A percentile compares a stretch with the other conserved stretches of the same genome.
phyloP scores from a whole-genome alignment of 2,329 filamentous ascomycete species.

The Fusarium incarnatum region DNA sequence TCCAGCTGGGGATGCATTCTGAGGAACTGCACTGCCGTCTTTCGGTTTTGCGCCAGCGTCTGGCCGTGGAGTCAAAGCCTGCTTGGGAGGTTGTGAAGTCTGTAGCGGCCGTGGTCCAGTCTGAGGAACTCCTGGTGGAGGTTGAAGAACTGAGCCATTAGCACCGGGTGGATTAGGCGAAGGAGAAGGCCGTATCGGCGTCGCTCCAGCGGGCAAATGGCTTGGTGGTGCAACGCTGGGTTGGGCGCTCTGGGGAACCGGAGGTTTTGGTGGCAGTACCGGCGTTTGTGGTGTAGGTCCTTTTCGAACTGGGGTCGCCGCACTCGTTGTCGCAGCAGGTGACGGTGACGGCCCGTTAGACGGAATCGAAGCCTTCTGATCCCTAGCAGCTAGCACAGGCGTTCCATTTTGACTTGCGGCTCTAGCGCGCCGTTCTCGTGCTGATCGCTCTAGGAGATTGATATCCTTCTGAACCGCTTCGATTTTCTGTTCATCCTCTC shows the following conservation, averaged over 20 bases:
- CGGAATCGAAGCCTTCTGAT: conserved; percentile 45
- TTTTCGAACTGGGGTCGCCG: conserved; percentile 44
- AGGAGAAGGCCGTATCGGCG: conserved; percentile 47
- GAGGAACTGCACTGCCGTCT: conserved; percentile 42
- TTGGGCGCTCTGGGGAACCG: conserved; percentile 35
- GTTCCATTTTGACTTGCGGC: conserved; percentile 52
- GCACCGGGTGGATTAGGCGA: conserved; percentile 49
- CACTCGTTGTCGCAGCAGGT: conserved; percentile 34
- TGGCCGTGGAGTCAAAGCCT: conserved; percentile 51
- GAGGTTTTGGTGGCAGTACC: conserved; percentile 53
- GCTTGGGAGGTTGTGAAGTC: conserved; percentile 48
- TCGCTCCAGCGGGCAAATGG: conserved; percentile 45
- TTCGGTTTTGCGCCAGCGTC: conserved; percentile 50
- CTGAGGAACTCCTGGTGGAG: conserved; percentile 51
- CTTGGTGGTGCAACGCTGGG: conserved; percentile 47
- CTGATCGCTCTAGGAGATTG: conserved; percentile 69
- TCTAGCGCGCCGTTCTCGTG: conserved; percentile 53
- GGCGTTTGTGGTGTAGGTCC: conserved; percentile 49
- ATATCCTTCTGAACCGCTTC: conserved; percentile 75
- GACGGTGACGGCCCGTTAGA: conserved; percentile 44
- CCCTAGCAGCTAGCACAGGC: conserved; percentile 50
- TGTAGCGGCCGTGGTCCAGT: conserved; percentile 50
- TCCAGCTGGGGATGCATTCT: conserved; percentile 40
- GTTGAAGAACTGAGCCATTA: conserved; percentile 52
- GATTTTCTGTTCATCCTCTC: conserved; percentile 78